phyloP scores from a whole-genome alignment of 768 basidiomycete genomes.

The Naganishia onofrii region DNA sequence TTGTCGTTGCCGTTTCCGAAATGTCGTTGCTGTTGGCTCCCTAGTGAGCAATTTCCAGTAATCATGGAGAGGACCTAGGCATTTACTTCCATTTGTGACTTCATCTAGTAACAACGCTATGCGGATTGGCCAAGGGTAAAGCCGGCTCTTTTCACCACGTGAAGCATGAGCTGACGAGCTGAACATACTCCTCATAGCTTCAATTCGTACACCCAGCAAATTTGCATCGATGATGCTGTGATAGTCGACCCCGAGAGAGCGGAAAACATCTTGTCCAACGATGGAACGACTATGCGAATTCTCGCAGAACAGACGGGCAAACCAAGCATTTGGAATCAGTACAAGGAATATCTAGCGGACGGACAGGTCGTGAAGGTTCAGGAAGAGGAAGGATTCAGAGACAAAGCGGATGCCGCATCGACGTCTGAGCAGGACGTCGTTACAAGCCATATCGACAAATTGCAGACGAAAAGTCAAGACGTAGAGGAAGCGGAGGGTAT shows the following conservation, averaged over 20 bases:
- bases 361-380: not conserved
- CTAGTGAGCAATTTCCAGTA: not conserved
- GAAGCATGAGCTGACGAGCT: not conserved
- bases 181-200: not conserved
- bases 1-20: not conserved
- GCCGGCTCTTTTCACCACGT: not conserved
- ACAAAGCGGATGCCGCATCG: not conserved
- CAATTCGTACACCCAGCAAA: not conserved
- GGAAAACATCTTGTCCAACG: not conserved
- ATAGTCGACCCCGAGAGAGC: not conserved
- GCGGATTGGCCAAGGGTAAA: slow-evolving; percentile 1
- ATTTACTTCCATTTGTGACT: not conserved
- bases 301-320: not conserved
- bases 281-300: not conserved
- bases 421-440: not conserved
- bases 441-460: not conserved
- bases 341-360: not conserved
- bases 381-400: not conserved
- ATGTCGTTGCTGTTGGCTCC: not conserved
- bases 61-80: not conserved
- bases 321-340: not conserved
- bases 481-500: not conserved
- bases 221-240: not conserved
- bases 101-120: not conserved
- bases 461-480: not conserved